Base-by-base conservation (phyloP, 768 basidiomycete genomes). In the Hericium coralloides region DNA sequence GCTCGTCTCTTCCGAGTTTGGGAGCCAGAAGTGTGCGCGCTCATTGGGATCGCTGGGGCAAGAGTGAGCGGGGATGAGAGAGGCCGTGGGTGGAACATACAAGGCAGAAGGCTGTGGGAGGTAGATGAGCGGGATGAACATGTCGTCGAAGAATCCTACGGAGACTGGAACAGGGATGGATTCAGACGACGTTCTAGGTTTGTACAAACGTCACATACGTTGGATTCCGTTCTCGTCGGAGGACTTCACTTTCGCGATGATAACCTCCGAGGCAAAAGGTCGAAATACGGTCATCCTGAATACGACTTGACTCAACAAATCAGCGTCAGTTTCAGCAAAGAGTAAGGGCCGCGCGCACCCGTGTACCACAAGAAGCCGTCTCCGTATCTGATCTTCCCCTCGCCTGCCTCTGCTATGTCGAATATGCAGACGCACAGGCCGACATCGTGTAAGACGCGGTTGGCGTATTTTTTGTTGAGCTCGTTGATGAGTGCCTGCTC, bases 361-460 rank as follows among this genome's bases (percentile, higher is more conserved):
- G 89, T 92, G 68, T 98, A 94, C 87, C 94, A 98, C 65, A 95
- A 74, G 66, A 85, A 85, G 0, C 95, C 95, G 69, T 99, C 95
- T 0, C 95, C 95, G 64, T 95, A 97, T 38, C 93, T 79, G 4
- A 99, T 85, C 60, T 89, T 94, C 1, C 95, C 95, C 66, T 98
- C 94, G 1, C 92, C 87, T 1, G 84, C 88, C 61, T 92, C 81
- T 0, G 84, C 74, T 41, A 99, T 72, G 68, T 98, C 95, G 59
- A 93, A 97, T 0, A 93, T 81, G 58, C 86, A 91, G 53, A 98
- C 80, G 61, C 92, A 95, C 22, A 99, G 80, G 1, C 95, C 95
- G 56, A 95, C 85, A 56, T 93, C 88, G 65, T 94, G 90, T 17
- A 98, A 73, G 49, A 95, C 83, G 55, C 87, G 81, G 68, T 98